Evolutionary conservation across 345 rosid genomes (phyloP), one percentile per base, ranked within the genome.

Genomic region (Stellera chamaejasme): DNA sequence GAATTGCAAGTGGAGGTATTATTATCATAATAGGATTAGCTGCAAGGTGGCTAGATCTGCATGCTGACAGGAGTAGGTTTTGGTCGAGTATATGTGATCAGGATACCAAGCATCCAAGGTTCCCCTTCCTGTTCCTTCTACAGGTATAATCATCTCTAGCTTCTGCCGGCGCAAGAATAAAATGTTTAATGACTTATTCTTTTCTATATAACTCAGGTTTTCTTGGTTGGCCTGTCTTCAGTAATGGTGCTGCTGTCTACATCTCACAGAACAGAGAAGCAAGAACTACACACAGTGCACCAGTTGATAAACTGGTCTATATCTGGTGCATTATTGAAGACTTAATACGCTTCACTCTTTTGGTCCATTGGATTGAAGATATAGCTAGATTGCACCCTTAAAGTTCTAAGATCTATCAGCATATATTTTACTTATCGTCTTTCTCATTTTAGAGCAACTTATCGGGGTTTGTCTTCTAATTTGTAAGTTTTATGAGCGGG

Each of bases 241-340:
- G 55, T 75, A 28, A 88, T 91, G 96, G 98, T 91, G 71, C 77
- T 66, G 15, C 50, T 91, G 45, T 82, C 96, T 13, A 88, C 98
- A 41, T 77, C 90, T 55, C 90, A 91, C 72, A 69, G 98, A 74
- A 80, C 90, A 62, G 79, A 83, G 78, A 91, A 88, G 65, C 95
- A 76, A 71, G 92, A 85, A 74, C 76, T 91, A 62, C 95, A 77
- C 60, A 61, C 75, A 13, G 36, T 79, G 55, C 98, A 91, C 75
- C 95, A 85, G 79, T 55, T 91, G 66, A 76, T 88, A 62, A 91
- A 82, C 66, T 91, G 96, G 96, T 74, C 65, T 46, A 72, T 80
- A 61, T 84, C 92, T 27, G 95, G 96, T 91, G 80, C 72, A 54
- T 43, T 56, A 5, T 65, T 67, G 52, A 19, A 3, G 28, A 28